A percentile compares a stretch with the other conserved stretches of the same genome.
These are phyloP conservation scores for Sarcodon aspratus DNA, from an alignment of 768 basidiomycete genomes.

Conservation along the genomic window DNA sequence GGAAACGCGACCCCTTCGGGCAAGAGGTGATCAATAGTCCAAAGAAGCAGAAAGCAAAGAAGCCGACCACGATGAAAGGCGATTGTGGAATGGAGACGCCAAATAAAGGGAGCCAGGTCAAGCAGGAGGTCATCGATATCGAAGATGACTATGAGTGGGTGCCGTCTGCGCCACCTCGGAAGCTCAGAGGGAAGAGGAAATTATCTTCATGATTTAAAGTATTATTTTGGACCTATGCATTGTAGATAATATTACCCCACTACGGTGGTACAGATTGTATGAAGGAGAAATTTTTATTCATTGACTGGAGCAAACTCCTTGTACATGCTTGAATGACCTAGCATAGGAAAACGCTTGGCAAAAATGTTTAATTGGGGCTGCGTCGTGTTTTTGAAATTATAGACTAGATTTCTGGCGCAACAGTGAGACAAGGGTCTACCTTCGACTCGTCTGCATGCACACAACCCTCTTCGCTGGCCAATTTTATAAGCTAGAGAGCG, in stretches of 20 bases:
- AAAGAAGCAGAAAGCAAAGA: background rate
- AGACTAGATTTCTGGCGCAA: too few relatives aligned
- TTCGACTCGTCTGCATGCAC: too few relatives aligned
- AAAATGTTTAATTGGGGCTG: too few relatives aligned
- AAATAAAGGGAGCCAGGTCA: conserved; percentile 19
- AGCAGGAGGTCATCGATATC: background rate
- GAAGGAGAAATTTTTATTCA: too few relatives aligned
- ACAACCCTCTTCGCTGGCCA: too few relatives aligned
- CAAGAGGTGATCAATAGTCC: conserved; percentile 10
- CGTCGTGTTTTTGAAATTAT: too few relatives aligned
- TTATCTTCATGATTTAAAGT: background rate
- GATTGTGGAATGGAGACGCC: conserved; percentile 16
- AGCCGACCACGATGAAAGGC: background rate
- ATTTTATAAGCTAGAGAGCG: too few relatives aligned
- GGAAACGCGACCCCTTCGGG: conserved; percentile 2
- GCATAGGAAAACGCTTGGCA: too few relatives aligned
- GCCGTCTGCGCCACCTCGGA: background rate
- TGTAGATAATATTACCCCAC: background rate
- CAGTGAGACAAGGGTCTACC: too few relatives aligned
- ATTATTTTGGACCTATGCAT: background rate
- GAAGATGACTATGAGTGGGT: background rate
- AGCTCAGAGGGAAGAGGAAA: background rate
- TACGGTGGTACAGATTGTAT: too few relatives aligned
- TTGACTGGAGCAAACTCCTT: too few relatives aligned
- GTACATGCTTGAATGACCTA: too few relatives aligned